Base-by-base conservation (phyloP, 768 basidiomycete species). In the Suillus hirtellus region DNA sequence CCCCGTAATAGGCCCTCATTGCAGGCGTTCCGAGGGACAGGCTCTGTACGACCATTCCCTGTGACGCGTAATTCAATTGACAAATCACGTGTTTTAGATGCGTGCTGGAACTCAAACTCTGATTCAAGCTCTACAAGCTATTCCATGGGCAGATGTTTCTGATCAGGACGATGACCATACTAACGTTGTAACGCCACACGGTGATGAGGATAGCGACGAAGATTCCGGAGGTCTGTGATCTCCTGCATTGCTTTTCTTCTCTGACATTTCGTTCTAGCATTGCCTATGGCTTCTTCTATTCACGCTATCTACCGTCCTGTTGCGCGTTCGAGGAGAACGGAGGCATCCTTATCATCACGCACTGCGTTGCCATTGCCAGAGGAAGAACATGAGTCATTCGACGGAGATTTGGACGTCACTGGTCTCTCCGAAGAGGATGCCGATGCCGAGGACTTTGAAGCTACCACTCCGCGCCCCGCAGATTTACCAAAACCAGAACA, bases 41-140 rank as follows among this genome's bases (percentile, higher is more conserved):
- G 87, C 66, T 92, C 93, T 17, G 92, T 93, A 71, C 68, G 87
- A 77, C 60, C 11, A 12, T 35, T 46, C 56, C 6, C 56, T 63
- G 46, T 54, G 59, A 68, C 19, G 17, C 17, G 55, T 43, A 19
- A 40, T 7, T 24, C 60, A 44, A 56, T 63, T 63, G 63, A 64
- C 53, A 68, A 63, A 63, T 42, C 24, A 58, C 24, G 56, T 42
- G 56, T 40, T 66, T 43, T 71, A 95, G 93, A 90, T 95, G 87
- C 88, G 91, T 46, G 86, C 88, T 31, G 93, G 93, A 17, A 95
- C 93, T 3, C 93, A 95, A 72, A 91, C 93, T 3, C 84, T 95
- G 58, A 94, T 95, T 44, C 93, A 94, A 76, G 93, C 91, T 4
- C 80, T 95, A 15, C 93, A 94, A 69, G 93, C 92, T 2, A 80